phyloP scores from a whole-genome alignment of 768 basidiomycete genomes.

The Mrakia blollopis region DNA sequence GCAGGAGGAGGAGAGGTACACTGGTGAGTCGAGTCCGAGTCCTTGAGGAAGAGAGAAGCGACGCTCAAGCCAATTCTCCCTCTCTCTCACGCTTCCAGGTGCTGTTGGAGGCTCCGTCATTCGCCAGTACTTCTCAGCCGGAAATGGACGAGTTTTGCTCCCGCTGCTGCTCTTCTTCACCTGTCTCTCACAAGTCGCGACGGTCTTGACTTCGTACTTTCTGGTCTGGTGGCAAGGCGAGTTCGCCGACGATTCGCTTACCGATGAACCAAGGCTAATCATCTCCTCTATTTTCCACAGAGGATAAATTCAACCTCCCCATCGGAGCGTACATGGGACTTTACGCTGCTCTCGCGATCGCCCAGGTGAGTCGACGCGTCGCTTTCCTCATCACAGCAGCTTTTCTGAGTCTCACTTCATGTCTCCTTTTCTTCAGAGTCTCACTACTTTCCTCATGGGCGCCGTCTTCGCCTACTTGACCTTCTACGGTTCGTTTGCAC shows the following conservation, averaged over 20 bases:
- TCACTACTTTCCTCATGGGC: constrained; percentile 16
- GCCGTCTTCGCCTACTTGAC: constrained; percentile 48
- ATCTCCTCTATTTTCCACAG: constrained; percentile 35
- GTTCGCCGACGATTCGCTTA: constrained; percentile 57
- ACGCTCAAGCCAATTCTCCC: background rate
- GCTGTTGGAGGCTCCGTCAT: constrained; percentile 61
- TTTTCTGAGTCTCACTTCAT: constrained; percentile 48
- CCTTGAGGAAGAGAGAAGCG: background rate
- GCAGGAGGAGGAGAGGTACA: constrained; percentile 20
- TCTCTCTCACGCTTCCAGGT: background rate
- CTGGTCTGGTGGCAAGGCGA: constrained; percentile 25
- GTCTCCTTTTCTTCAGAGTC: background rate
- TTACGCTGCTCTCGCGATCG: constrained; percentile 61
- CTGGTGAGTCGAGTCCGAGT: background rate
- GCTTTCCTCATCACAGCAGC: constrained; percentile 44
- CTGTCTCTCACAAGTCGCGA: constrained; percentile 24
- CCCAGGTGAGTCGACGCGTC: constrained; percentile 54
- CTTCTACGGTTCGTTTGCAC: constrained; percentile 3
- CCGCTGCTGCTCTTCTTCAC: constrained; percentile 52
- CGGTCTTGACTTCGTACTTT: constrained; percentile 20
- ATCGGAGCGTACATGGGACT: constrained; percentile 62
- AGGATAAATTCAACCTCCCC: constrained; percentile 55
- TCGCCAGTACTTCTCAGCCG: constrained; percentile 62
- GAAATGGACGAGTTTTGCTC: constrained; percentile 59
- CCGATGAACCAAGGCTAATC: constrained; percentile 43